Conservation (phyloP, 2,329 filamentous ascomycete species). For the Penicillium psychrosexuale region DNA sequence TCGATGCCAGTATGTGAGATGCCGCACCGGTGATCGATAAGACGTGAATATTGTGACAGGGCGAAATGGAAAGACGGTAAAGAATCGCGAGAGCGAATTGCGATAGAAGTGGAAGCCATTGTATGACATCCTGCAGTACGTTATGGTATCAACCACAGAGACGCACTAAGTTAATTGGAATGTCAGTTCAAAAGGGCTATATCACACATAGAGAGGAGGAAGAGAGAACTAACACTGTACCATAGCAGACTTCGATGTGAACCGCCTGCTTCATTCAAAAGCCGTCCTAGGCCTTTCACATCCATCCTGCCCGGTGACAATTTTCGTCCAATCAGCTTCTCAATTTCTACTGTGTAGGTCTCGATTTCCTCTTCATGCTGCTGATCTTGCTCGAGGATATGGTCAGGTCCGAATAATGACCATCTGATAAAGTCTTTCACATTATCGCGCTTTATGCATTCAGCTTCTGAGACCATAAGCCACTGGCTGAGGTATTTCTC, state of each 20-base stretch:
- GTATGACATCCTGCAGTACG: conserved; percentile 18
- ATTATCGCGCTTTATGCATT: conserved; percentile 65
- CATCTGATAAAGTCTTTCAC: conserved; percentile 64
- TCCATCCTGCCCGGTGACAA: conserved; percentile 56
- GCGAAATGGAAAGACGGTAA: conserved; percentile 58
- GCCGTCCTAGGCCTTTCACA: conserved; percentile 60
- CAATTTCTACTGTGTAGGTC: conserved; percentile 53
- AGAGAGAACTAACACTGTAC: conserved; percentile 19
- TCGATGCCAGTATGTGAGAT: conserved; percentile 63
- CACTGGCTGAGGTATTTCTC: conserved; percentile 60
- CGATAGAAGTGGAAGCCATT: conserved; percentile 55
- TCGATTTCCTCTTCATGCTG: conserved; percentile 55
- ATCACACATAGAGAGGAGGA: neutral
- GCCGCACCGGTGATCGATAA: conserved; percentile 48
- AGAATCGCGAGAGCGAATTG: conserved; percentile 38
- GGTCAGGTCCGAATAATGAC: conserved; percentile 54
- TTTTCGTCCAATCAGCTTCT: conserved; percentile 51
- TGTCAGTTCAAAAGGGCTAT: conserved; percentile 1
- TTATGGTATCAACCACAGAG: conserved; percentile 10
- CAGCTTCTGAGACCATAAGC: conserved; percentile 60
- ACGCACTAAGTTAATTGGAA: conserved; percentile 7
- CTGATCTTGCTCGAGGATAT: conserved; percentile 3
- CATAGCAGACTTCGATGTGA: conserved; percentile 42
- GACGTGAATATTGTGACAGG: conserved; percentile 50
- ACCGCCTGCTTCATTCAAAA: conserved; percentile 61